Evolutionary conservation across 139 green algal genomes (phyloP), one percentile per base, ranked within the genome.

Genomic region (Zygnema cylindricum): DNA sequence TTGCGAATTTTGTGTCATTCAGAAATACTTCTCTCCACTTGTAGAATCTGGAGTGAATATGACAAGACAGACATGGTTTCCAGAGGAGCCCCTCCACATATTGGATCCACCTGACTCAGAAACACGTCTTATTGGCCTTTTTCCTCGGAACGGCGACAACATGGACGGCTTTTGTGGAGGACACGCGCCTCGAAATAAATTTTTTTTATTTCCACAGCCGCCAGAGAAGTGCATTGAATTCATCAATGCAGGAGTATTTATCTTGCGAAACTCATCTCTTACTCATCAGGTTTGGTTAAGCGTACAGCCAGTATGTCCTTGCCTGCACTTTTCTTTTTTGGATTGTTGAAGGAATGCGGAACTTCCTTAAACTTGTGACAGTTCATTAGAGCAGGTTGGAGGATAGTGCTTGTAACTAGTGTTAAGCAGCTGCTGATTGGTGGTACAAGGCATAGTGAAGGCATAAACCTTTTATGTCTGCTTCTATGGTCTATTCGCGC

Each of bases 121-220:
- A n/a, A 69, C 76, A 11, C 41, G 43, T 30, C 76, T 82, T n/a
- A 82, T 82, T 82, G 76, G 76, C 11, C 76, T 82, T 33, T 83
- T 83, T 7, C 41, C 76, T 30, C 76, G 76, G 32, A 83, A 83
- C 69, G 43, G 41, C 57, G 76, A 54, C 41, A 54, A 82, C 41
- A 54, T 55, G 76, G 43, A 36, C 33, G 76, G 76, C 76, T 43
- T 54, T 2, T 54, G 41, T 2, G 1, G 41, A 35, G 76, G 41
- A 69, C 76, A 16, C 16, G 7, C 7, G 7, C 49, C 49, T 16
- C 49, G 49, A 25, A 63, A 63, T 16, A 7, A 63, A 16, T 25
- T 7, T 63, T 63, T 63, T 63, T 63, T 63, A 25, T 63, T 63
- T 16, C 49, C 49, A 16, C 49, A 63, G 49, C 49, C 49, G 16